These are phyloP conservation scores for Luffa acutangula DNA, from an alignment of 306 rosid species.

Conservation along the genomic window DNA sequence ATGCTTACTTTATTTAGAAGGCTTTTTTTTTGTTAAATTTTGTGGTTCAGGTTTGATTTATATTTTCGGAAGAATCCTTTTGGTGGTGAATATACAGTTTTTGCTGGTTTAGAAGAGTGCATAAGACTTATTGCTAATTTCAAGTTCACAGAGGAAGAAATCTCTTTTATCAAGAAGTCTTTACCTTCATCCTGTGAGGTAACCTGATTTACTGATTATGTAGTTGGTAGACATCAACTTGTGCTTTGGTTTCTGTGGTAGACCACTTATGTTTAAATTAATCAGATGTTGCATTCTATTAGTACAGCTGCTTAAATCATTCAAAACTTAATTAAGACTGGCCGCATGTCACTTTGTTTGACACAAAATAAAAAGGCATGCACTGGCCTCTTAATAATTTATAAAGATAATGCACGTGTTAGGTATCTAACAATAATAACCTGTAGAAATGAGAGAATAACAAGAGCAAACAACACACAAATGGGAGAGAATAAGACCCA, in stretches of 20 bases:
- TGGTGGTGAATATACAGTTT: constrained; percentile 93
- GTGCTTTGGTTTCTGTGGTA: constrained; percentile 1
- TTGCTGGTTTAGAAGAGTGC: constrained; percentile 96
- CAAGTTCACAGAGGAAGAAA: constrained; percentile 71
- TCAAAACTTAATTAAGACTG: neutral
- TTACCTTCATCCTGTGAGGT: constrained; percentile 86
- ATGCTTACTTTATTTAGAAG: neutral
- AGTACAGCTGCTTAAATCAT: neutral
- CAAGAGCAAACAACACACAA: too few relatives aligned
- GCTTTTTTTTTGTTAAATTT: constrained; percentile 1
- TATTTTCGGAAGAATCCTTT: constrained; percentile 95
- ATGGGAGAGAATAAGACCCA: too few relatives aligned
- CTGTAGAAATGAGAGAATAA: too few relatives aligned
- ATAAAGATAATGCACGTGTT: neutral
- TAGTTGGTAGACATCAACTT: neutral
- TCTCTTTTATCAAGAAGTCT: constrained; percentile 47
- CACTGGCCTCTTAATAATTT: neutral
- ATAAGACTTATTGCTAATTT: constrained; percentile 83
- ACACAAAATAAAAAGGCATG: neutral
- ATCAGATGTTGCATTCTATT: neutral
- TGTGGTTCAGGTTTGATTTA: constrained; percentile 79
- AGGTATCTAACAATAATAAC: too few relatives aligned
- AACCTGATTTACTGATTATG: constrained; percentile 7
- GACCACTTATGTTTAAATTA: neutral
- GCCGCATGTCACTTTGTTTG: neutral